phyloP scores from a whole-genome alignment of 495 filamentous ascomycete genomes.

The Penicillium manginii region DNA sequence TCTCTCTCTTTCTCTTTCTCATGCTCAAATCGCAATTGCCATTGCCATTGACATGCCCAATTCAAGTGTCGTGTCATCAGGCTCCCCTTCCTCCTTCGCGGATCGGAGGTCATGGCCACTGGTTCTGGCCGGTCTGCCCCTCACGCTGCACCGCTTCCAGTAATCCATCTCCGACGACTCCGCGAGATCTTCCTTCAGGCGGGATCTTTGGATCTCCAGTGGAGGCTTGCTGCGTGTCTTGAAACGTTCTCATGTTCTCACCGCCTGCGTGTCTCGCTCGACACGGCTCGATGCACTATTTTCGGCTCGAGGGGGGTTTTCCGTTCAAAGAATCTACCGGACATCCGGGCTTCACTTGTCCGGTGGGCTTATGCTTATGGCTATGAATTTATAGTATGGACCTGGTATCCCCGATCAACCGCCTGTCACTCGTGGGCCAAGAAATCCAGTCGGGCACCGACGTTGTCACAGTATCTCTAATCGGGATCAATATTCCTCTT shows the following conservation, averaged over 20 bases:
- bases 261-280: slow-evolving; percentile 19
- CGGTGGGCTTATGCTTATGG: too few relatives aligned
- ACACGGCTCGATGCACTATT: slow-evolving; percentile 8
- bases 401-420: background rate
- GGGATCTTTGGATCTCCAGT: slow-evolving; percentile 1
- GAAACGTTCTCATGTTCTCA: slow-evolving; percentile 11
- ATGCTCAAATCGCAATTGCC: background rate
- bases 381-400: too few relatives aligned
- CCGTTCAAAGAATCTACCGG: background rate
- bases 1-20: background rate
- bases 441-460: background rate
- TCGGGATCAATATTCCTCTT: background rate
- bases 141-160: slow-evolving; percentile 21
- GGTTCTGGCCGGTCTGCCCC: slow-evolving; percentile 6
- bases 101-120: background rate
- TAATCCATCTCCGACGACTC: slow-evolving; percentile 17
- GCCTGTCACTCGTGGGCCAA: background rate
- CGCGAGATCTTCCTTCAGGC: slow-evolving; percentile 5
- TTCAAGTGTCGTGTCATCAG: background rate
- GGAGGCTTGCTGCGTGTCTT: slow-evolving; percentile 11
- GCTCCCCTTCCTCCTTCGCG: background rate
- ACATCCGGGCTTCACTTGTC: background rate
- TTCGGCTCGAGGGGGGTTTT: background rate
- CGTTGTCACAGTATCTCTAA: background rate
- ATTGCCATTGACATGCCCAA: background rate